phyloP scores from a whole-genome alignment of 2,329 filamentous ascomycete genomes.

The Diaporthe eres region DNA sequence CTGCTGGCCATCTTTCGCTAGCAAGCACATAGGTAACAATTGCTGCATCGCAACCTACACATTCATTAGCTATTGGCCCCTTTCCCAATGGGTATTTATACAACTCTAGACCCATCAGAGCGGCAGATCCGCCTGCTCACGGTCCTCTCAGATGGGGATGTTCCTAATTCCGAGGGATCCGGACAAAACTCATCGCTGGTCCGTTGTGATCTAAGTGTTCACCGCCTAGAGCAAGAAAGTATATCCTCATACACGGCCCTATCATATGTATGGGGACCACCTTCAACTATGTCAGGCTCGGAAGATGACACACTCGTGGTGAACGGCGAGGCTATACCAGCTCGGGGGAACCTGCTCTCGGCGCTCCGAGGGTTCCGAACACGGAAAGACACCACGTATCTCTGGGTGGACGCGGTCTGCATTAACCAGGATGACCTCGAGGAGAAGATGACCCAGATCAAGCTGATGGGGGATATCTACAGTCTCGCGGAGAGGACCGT shows the following conservation, averaged over 20 bases:
- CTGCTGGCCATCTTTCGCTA: no score
- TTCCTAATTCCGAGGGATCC: neutral
- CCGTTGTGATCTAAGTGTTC: neutral
- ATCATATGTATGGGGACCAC: neutral
- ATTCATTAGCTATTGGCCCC: no score
- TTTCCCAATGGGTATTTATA: no score
- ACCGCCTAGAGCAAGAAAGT: neutral
- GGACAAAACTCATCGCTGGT: neutral
- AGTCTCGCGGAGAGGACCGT: neutral
- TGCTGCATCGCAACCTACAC: no score
- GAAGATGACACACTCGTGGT: neutral
- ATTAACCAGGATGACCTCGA: neutral
- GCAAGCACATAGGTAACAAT: no score
- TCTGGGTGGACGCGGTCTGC: neutral
- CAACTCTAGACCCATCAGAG: no score
- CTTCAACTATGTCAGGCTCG: neutral
- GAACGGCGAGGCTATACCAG: neutral
- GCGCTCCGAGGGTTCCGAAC: neutral
- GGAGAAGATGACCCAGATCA: neutral
- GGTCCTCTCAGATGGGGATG: neutral
- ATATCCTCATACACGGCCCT: neutral
- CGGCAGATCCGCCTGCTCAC: neutral
- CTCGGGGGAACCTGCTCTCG: neutral
- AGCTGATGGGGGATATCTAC: neutral
- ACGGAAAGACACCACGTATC: neutral